Evolutionary conservation across 495 filamentous ascomycete genomes (phyloP), one percentile per base, ranked within the genome.

Genomic region (Aspergillus campestris): DNA sequence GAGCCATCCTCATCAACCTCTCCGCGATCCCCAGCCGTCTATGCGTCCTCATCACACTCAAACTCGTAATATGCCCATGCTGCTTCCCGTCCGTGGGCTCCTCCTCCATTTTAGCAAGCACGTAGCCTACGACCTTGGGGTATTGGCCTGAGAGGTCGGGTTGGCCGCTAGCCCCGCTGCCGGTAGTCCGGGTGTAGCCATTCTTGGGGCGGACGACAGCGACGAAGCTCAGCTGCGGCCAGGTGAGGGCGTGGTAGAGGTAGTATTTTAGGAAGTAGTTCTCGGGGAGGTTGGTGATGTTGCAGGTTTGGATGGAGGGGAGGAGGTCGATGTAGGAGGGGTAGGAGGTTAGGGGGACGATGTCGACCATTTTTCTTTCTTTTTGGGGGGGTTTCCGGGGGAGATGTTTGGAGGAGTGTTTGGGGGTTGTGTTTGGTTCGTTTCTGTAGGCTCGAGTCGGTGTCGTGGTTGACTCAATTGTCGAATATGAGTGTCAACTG

Each of bases 181-280:
- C 36, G 7, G 51, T 36, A 10, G 45, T 47, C 11, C 51, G 36
- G 18, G 53, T 50, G 49, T 71, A 84, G 34, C 71, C 43, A 71
- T 75, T 66, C 81, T 75, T 75, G 9, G 89, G 85, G 11, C 89
- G 81, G 64, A 97, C 90, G 56, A 98, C 91, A 43, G 92, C 92
- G 29, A 98, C 92, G 66, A 88, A 97, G 56, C 84, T 90, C 40
- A 97, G 81, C 63, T 96, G 91, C 7, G 92, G 92, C 92, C 92
- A 98, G 41, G 88, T 92, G 43, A 96, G 80, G 6, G 92, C 92
- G 68, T 98, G 92, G 79, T 98, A 98, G 57, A 98, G 86, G 77
- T 98, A 98, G 77, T 98, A 98, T 79, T 98, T 98, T 69, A 94
- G 81, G 68, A 96, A 97, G 78, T 98, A 98, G 75, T 98, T 98